Evolutionary conservation across 2,329 filamentous ascomycete species (phyloP).

Genomic region (Penicillium sp.): DNA sequence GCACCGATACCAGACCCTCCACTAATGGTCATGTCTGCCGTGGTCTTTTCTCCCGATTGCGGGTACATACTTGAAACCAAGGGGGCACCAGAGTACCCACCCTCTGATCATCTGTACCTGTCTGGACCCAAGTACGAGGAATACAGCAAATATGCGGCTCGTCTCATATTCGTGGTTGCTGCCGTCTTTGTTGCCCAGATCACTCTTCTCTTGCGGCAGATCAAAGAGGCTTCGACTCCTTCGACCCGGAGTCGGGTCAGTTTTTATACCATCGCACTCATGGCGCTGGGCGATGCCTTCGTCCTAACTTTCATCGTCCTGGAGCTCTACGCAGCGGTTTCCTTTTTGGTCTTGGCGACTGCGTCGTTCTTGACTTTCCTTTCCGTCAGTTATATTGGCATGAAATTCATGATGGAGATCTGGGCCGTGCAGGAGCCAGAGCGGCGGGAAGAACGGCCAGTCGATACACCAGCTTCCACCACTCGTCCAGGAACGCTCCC

Average conservation of each 20-base stretch:
- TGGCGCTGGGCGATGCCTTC: constrained; percentile 59
- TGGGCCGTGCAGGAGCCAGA: constrained; percentile 57
- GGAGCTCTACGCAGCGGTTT: constrained; percentile 52
- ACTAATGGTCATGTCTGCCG: constrained; percentile 54
- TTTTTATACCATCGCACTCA: constrained; percentile 59
- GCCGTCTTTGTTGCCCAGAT: constrained; percentile 51
- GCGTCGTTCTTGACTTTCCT: constrained; percentile 58
- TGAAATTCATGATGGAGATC: constrained; percentile 64
- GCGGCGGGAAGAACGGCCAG: constrained; percentile 34
- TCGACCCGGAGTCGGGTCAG: constrained; percentile 61
- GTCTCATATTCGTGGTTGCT: constrained; percentile 52
- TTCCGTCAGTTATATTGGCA: constrained; percentile 58
- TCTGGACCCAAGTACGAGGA: constrained; percentile 56
- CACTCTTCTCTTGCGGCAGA: constrained; percentile 55
- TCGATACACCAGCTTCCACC: constrained; percentile 24
- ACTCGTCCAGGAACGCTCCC: constrained; percentile 42
- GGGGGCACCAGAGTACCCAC: constrained; percentile 52
- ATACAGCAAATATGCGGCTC: constrained; percentile 49
- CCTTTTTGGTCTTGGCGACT: constrained; percentile 53
- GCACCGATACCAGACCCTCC: constrained; percentile 51
- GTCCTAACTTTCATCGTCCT: constrained; percentile 53
- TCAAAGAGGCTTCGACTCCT: constrained; percentile 61
- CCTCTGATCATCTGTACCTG: constrained; percentile 51
- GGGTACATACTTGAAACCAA: constrained; percentile 62
- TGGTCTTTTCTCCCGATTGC: constrained; percentile 62